phyloP scores from a whole-genome alignment of 148 eudicot species.

The Camellia japonica region DNA sequence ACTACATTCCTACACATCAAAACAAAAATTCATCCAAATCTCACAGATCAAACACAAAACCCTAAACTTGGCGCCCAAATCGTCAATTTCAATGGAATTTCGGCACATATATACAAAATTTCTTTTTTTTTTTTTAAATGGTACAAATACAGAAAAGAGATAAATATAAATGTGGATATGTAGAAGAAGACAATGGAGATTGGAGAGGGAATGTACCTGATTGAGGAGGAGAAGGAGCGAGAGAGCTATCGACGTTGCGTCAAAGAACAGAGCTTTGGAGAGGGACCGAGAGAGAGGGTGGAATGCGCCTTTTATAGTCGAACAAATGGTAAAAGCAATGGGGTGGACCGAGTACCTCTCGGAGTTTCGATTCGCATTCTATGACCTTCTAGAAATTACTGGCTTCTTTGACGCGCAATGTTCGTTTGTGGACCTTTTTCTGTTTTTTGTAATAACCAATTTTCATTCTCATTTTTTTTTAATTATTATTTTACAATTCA shows the following conservation, averaged over 20 bases:
- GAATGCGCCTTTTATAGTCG: neutral
- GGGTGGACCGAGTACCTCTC: constrained; percentile 8
- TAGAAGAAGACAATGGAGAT: neutral
- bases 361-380: constrained; percentile 1
- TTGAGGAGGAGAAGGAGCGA: neutral
- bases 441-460: too few relatives aligned
- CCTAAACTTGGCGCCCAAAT: neutral
- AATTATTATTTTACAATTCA: too few relatives aligned
- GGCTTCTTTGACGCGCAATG: constrained; percentile 6
- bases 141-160: too few relatives aligned
- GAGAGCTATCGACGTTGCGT: too few relatives aligned
- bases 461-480: too few relatives aligned
- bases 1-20: neutral
- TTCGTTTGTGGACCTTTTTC: too few relatives aligned
- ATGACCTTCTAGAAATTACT: constrained; percentile 33
- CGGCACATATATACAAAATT: neutral
- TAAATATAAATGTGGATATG: neutral
- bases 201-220: neutral
- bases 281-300: neutral
- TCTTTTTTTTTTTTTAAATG: too few relatives aligned
- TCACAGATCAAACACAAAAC: constrained; percentile 8
- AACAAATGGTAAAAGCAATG: too few relatives aligned
- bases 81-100: neutral
- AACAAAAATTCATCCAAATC: neutral
- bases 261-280: neutral